Conservation (phyloP, 1,284 basidiomycete species). For the Xerocomus nothofagi region DNA sequence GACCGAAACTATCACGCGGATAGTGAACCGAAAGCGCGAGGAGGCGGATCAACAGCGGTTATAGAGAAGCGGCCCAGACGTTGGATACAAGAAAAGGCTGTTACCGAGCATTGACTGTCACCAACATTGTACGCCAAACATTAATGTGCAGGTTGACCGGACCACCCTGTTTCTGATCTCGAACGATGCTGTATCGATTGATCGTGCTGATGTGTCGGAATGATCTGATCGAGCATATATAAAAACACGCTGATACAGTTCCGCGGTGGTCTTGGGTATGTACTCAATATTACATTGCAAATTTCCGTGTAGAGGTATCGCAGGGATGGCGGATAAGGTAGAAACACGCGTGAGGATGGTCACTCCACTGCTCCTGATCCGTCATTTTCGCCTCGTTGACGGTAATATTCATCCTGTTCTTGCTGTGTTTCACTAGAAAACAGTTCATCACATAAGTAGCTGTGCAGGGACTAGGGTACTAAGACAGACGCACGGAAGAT, state of each 20-base stretch:
- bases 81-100: slow-evolving; percentile 74
- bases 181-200: not conserved
- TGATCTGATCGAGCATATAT: slow-evolving; percentile 17
- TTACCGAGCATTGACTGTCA: slow-evolving; percentile 21
- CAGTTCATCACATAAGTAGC: slow-evolving; percentile 12
- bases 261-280: slow-evolving; percentile 23
- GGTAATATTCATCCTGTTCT: slow-evolving; percentile 58
- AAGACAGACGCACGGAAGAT: slow-evolving; percentile 57
- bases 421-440: slow-evolving; percentile 55
- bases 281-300: slow-evolving; percentile 33
- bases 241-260: slow-evolving; percentile 25
- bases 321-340: slow-evolving; percentile 13
- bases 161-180: slow-evolving; percentile 1
- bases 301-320: slow-evolving; percentile 31
- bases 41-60: slow-evolving; percentile 41
- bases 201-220: slow-evolving; percentile 1
- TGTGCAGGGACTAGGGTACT: slow-evolving; percentile 16
- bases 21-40: slow-evolving; percentile 30
- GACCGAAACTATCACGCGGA: slow-evolving; percentile 55
- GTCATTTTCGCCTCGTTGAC: slow-evolving; percentile 32
- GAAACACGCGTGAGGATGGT: slow-evolving; percentile 12
- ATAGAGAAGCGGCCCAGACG: slow-evolving; percentile 65
- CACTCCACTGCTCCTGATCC: slow-evolving; percentile 20
- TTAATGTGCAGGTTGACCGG: slow-evolving; percentile 8
- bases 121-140: not conserved